Evolutionary conservation across 2,329 filamentous ascomycete species (phyloP), one percentile per base, ranked within the genome.

Genomic region (Aureobasidium sp.): DNA sequence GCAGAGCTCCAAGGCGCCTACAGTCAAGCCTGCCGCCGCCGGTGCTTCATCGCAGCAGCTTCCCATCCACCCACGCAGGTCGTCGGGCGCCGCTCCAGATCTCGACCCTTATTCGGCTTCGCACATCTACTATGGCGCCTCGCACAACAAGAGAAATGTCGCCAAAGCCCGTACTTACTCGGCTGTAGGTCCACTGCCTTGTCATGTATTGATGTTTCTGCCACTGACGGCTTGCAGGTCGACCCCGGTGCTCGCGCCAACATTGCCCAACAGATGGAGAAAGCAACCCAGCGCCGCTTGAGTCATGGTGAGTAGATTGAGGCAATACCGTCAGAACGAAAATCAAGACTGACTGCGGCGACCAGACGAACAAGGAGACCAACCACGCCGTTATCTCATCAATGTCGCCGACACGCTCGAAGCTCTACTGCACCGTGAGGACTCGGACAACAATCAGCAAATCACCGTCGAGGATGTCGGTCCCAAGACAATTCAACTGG

Each of bases 391-490:
- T 67, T 96, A 96, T 75, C 82, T 96, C 41, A 86, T 97, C 72
- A 84, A 94, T 68, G 92, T 97, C 69, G 88, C 96, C 53, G 80
- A 85, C 27, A 97, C 92, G 0, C 81, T 96, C 62, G 82, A 91
- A 70, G 87, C 84, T 63, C 81, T 99, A 48, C 81, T 91, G 64
- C 84, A 85, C 41, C 88, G 93, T 67, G 94, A 99, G 74, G 94
- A 99, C 71, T 95, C 92, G 34, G 92, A 99, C 75, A 81, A 84
- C 61, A 97, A 99, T 75, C 90, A 91, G 81, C 92, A 97, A 75
- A 99, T 99, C 73, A 99, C 94, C 34, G 96, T 97, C 68, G 94
- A 97, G 71, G 94, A 99, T 76, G 83, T 85, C 66, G 94, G 94
- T 0, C 93, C 94, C 54, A 99, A 90, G 88, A 87, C 91, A 49